These are phyloP conservation scores for Pseudevernia furfuracea DNA, from an alignment of 495 filamentous ascomycete species.

Conservation along the genomic window DNA sequence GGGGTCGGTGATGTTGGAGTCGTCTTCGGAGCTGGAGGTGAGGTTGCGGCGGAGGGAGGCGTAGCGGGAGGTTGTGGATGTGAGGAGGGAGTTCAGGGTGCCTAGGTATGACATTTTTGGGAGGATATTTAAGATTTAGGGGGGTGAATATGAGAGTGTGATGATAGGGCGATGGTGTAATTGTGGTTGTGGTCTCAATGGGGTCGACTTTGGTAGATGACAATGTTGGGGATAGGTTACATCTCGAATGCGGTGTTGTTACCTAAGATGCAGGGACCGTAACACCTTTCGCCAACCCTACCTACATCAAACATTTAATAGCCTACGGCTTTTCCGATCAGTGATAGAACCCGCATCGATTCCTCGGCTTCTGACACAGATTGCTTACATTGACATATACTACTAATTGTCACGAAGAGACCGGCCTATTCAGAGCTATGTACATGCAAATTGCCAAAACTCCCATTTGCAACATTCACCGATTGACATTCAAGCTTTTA, in stretches of 20 bases:
- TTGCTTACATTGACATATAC: not conserved
- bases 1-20: conserved; percentile 50
- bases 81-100: conserved; percentile 64
- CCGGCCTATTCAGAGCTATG: not conserved
- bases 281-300: too few relatives aligned
- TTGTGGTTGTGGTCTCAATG: not conserved
- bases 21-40: conserved; percentile 64
- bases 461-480: not conserved
- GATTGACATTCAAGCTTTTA: not conserved
- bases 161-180: not conserved
- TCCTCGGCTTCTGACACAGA: not conserved
- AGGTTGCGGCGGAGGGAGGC: conserved; percentile 71
- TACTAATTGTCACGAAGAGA: not conserved
- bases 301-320: too few relatives aligned
- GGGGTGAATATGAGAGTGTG: not conserved
- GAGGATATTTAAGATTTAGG: conserved; percentile 25
- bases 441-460: not conserved
- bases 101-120: conserved; percentile 73
- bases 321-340: too few relatives aligned
- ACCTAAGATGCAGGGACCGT: too few relatives aligned
- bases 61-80: conserved; percentile 70
- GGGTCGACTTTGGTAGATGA: not conserved
- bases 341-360: not conserved
- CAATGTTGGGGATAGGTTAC: too few relatives aligned
- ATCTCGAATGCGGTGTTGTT: too few relatives aligned